Base-by-base conservation (phyloP, 78 protist genomes). In the Monosiga brevicollis region DNA sequence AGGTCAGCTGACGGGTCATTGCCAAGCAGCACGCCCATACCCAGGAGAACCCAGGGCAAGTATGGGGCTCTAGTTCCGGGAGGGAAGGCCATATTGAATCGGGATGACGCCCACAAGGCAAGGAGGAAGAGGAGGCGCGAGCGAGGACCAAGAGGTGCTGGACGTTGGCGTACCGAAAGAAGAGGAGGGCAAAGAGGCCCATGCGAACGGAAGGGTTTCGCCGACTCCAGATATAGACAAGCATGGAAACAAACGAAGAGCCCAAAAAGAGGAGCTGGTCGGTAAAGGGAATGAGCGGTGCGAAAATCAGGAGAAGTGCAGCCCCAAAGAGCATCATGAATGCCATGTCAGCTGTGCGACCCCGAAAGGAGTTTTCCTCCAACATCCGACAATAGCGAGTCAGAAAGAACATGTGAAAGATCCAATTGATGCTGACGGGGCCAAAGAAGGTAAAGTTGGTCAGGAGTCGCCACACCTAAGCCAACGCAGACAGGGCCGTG, bases 181-280 rank as follows among this genome's bases (percentile, higher is more conserved):
- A 72, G 84, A 90, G 84, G 41, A 87, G 79, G n/a, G 87, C 88
- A 32, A 90, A 42, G 54, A 90, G 85, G 73, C 36, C 38, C 90
- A 90, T 83, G 41, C 77, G 89, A 39, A 78, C 15, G 73, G 2
- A 0, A 25, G 49, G 78, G 77, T 76, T 81, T 1, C 84, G 78
- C 1, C 89, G 86, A 6, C 78, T 82, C 93, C 93, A 90, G 35
- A 90, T 87, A 42, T 90, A 90, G 23, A 87, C 89, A 83, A 90
- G 86, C 93, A 84, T 83, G 55, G 80, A 84, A 0, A 90, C 81
- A 29, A 90, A 87, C 26, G 88, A 76, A n/a, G 70, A 76, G 40
- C 93, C 93, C n/a, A 90, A 85, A 39, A 86, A 90, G 0, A 35
- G 73, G 35, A 85, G 39, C 32, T 42, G 62, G 29, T 49, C 62